Base-by-base conservation (phyloP, 257 asterid genomes). In the Leptodermis oblonga region DNA sequence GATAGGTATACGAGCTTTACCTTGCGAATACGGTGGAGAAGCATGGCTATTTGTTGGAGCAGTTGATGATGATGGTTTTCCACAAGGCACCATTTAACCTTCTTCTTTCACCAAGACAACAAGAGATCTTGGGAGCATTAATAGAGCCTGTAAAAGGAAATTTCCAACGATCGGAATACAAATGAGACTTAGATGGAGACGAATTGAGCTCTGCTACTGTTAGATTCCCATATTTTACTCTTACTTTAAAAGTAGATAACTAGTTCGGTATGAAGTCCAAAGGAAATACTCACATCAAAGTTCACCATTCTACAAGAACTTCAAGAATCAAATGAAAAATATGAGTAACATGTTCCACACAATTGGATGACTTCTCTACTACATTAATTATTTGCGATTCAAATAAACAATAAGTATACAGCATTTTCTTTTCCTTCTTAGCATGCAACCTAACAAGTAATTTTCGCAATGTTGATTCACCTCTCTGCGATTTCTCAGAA, bases 21-120 rank as follows among this genome's bases (percentile, higher is more conserved):
- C 96, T 76, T 80, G 87, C 11, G 84, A 84, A 78, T 80, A 70
- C 70, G 96, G 82, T 70, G 93, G 77, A 23, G 96, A 87, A 28
- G 75, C 15, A 48, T 77, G 23, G 64, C 77, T 61, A 75, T 67
- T 80, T 11, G 87, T 52, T 51, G 79, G 59, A 55, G 85, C 72
- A 51, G 85, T 62, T 25, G 80, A 70, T 42, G 88, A 74, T 67
- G 67, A 71, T 69, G 76, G 74, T 75, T 77, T 82, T 71, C 82
- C 77, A 77, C 95, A 84, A 62, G 81, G 78, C 65, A 90, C 78
- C 86, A 90, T 84, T 74, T 80, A 78, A 58, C 79, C 76, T 74
- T 67, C 76, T 74, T 68, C 67, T 28, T 64, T 59, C 69, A 69
- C 70, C 65, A 67, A 70, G 67, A 72, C 54, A 79, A 76, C 66